Evolutionary conservation across 2,329 filamentous ascomycete genomes (phyloP).

Genomic region (Fusarium sp.): DNA sequence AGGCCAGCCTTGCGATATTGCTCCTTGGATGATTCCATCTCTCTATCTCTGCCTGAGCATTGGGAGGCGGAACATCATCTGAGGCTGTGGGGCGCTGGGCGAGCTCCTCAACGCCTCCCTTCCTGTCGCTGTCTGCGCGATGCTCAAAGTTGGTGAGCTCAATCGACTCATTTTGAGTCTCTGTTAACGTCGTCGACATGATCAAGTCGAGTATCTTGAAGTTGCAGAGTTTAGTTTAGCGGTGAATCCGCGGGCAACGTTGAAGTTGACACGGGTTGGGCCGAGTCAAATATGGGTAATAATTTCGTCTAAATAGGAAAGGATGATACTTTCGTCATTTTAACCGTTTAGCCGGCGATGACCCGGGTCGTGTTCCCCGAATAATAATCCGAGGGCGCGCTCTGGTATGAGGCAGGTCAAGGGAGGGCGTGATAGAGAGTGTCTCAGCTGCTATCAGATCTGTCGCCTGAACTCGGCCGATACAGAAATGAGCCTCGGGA

Average conservation of each 20-base stretch:
- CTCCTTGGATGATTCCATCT: conserved; percentile 53
- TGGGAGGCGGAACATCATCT: conserved; percentile 38
- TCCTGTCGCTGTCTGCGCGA: not conserved
- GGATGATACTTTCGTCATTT: not conserved
- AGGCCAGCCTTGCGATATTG: conserved; percentile 48
- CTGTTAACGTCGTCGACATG: conserved; percentile 28
- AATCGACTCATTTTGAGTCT: conserved; percentile 18
- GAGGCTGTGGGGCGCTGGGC: not conserved
- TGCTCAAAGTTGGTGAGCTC: conserved; percentile 19
- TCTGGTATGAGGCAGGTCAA: not conserved
- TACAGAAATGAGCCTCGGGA: not conserved
- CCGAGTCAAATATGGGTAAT: not conserved
- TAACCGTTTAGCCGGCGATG: conserved; percentile 2
- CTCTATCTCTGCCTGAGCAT: conserved; percentile 46
- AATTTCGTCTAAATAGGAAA: not conserved
- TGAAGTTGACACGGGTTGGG: not conserved
- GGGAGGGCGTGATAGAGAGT: not conserved
- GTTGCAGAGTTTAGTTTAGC: not conserved
- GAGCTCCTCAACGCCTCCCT: conserved; percentile 13
- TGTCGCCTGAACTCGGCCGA: not conserved
- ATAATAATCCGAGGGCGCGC: not conserved
- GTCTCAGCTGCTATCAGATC: not conserved
- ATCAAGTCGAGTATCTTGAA: not conserved
- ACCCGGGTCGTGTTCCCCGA: not conserved
- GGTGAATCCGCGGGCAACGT: not conserved